Conservation (phyloP, 2,329 filamentous ascomycete species). For the Aspergillus sp. region DNA sequence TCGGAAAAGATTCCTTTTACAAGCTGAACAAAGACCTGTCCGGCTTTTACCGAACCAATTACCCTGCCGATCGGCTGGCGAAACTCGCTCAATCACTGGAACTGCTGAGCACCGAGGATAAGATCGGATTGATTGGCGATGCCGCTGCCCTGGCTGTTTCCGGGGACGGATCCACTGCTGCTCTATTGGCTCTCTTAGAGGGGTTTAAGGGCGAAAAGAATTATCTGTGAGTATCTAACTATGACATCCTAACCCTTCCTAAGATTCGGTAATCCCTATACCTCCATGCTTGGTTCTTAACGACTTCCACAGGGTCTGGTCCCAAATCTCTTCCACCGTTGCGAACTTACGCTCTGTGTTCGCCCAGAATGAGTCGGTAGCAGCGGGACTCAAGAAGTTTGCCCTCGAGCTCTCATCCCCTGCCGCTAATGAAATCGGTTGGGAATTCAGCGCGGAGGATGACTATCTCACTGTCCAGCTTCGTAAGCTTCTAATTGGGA, state of each 20-base stretch:
- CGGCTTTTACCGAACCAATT: constrained; percentile 91
- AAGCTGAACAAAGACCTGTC: constrained; percentile 89
- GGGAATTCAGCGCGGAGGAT: constrained; percentile 77
- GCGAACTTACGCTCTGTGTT: constrained; percentile 82
- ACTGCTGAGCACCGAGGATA: constrained; percentile 79
- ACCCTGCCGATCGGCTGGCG: constrained; percentile 77
- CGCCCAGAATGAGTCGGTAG: constrained; percentile 70
- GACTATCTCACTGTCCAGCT: constrained; percentile 81
- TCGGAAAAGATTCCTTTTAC: constrained; percentile 79
- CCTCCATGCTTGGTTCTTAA: constrained; percentile 18
- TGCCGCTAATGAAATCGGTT: constrained; percentile 78
- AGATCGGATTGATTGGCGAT: constrained; percentile 88
- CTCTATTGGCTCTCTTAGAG: constrained; percentile 79
- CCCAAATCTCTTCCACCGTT: constrained; percentile 77
- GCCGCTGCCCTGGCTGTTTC: constrained; percentile 86
- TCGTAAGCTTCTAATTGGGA: constrained; percentile 75
- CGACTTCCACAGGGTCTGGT: constrained; percentile 66
- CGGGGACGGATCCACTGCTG: constrained; percentile 78
- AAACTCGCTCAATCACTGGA: constrained; percentile 78
- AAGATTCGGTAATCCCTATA: neutral
- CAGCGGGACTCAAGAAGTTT: constrained; percentile 74
- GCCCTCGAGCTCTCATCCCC: constrained; percentile 73
- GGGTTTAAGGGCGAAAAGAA: constrained; percentile 81
- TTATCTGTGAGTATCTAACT: constrained; percentile 61
- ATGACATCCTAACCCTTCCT: neutral